Percentiles rank a stretch among this genome's conserved stretches.
Conservation (phyloP, 2,329 filamentous ascomycete species). For the Diaporthe destruens region DNA sequence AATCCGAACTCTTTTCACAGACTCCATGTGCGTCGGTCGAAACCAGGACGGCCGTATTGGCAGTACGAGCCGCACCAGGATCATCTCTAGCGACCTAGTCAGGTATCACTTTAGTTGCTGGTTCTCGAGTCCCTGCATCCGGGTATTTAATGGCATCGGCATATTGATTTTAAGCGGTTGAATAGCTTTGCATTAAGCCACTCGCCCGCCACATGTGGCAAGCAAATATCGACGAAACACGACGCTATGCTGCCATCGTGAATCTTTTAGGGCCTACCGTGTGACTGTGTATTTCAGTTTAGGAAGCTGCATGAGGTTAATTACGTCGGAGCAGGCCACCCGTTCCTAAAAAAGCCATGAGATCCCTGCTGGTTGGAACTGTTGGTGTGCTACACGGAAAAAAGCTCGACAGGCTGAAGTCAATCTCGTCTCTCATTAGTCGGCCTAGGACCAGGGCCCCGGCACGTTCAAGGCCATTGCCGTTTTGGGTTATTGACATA, state of each 20-base stretch:
- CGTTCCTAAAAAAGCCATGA: not conserved
- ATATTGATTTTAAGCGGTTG: not conserved
- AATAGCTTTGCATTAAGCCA: not conserved
- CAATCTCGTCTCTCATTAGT: not conserved
- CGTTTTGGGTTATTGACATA: not conserved
- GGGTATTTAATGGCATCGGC: not conserved
- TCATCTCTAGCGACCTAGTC: not conserved
- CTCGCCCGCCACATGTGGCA: not conserved
- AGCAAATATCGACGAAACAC: not conserved
- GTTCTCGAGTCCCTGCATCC: not conserved
- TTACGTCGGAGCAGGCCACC: slow-evolving; percentile 10
- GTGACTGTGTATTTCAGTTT: not conserved
- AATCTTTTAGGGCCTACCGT: not conserved
- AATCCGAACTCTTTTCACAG: not conserved
- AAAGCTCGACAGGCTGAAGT: slow-evolving; percentile 5
- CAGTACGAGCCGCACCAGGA: not conserved
- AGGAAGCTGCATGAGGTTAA: slow-evolving; percentile 10
- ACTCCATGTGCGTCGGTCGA: not conserved
- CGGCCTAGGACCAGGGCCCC: slow-evolving; percentile 5
- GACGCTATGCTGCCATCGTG: not conserved
- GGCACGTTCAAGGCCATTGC: not conserved
- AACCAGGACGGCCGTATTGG: not conserved
- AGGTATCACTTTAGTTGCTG: not conserved
- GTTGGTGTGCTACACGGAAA: not conserved
- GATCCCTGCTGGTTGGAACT: not conserved